Evolutionary conservation across 148 eudicot genomes (phyloP), one percentile per base, ranked within the genome.

Genomic region (Amaranthus hypochondriacus): DNA sequence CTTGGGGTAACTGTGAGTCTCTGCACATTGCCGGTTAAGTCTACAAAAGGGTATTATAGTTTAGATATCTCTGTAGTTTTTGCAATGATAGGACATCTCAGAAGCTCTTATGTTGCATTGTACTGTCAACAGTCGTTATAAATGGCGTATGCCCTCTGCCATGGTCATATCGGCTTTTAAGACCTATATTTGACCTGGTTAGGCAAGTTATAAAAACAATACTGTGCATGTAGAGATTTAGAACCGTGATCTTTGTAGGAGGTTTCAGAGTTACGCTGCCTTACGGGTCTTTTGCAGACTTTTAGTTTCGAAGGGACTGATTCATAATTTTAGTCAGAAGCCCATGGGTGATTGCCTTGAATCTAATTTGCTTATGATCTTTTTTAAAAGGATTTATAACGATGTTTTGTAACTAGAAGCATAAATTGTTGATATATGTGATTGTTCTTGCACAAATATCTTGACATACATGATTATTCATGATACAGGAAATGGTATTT

Each of bases 401-500:
- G 4, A 13, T 6, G 4, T 11, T 2, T 4, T 57, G 52, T 18
- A 1, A 61, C 6, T 21, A 9, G 57, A 53, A 48, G 48, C 49
- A 47, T 4, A 18, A 48, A 28, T 61, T 54, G 9, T 9, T 44
- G 66, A 52, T 50, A 46, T 68, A 48, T 52, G 48, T 15, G 54
- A 21, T 62, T 63, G 56, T 71, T 48, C 50, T 59, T 15, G 62
- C 18, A 14, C 21, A 11, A 48, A 44, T 14, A n/a, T 44, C 46
- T 61, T 56, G 28, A 57, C 72, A 12, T 64, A 28, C 44, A 21
- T 66, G 62, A 62, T 61, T 54, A 51, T 66, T 51, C 9, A 44
- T 80, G 70, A 12, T 60, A 62, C 91, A 92, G 97, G 97, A 87
- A 87, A 92, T 92, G 97, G 80, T 84, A 76, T 87, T 81, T 73